Conservation (phyloP, 495 filamentous ascomycete species). For the Paragyromitra xinjiangensis region DNA sequence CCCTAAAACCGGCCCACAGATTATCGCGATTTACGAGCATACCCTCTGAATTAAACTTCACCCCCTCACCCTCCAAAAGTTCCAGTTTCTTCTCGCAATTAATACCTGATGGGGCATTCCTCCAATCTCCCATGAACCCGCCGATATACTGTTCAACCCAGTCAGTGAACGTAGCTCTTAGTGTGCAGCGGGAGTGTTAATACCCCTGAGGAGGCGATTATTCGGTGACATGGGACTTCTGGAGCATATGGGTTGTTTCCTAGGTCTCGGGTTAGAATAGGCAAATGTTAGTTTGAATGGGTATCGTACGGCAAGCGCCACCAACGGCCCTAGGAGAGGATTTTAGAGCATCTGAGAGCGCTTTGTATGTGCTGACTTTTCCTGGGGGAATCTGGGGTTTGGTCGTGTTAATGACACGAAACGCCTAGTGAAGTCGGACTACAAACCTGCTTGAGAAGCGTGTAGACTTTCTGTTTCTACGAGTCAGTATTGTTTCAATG, state of each 20-base stretch:
- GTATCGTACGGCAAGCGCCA: slow-evolving; percentile 69
- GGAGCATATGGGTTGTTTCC: slow-evolving; percentile 73
- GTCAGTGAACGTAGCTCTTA: not conserved
- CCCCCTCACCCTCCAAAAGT: slow-evolving; percentile 63
- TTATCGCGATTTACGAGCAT: slow-evolving; percentile 58
- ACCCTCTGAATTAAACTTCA: slow-evolving; percentile 62
- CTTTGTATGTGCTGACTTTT: slow-evolving; percentile 75
- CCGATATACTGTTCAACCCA: slow-evolving; percentile 57
- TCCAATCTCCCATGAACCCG: slow-evolving; percentile 63
- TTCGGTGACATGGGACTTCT: slow-evolving; percentile 63
- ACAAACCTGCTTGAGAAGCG: slow-evolving; percentile 67
- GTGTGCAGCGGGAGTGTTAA: not conserved
- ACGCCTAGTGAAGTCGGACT: not conserved
- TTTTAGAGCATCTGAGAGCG: slow-evolving; percentile 70
- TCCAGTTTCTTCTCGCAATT: slow-evolving; percentile 63
- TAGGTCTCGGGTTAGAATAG: not conserved
- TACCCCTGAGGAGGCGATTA: slow-evolving; percentile 63
- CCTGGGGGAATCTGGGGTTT: slow-evolving; percentile 68
- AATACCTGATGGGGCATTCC: slow-evolving; percentile 62
- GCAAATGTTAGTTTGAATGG: not conserved
- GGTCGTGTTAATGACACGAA: not conserved
- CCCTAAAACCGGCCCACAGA: slow-evolving; percentile 61
- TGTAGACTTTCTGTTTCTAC: slow-evolving; percentile 47
- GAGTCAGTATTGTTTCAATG: not conserved
- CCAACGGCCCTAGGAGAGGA: slow-evolving; percentile 83